A percentile compares a stretch with the other conserved stretches of the same genome.
Evolutionary conservation across 257 asterid species (phyloP).

Genomic region (Rehmannia glutinosa): DNA sequence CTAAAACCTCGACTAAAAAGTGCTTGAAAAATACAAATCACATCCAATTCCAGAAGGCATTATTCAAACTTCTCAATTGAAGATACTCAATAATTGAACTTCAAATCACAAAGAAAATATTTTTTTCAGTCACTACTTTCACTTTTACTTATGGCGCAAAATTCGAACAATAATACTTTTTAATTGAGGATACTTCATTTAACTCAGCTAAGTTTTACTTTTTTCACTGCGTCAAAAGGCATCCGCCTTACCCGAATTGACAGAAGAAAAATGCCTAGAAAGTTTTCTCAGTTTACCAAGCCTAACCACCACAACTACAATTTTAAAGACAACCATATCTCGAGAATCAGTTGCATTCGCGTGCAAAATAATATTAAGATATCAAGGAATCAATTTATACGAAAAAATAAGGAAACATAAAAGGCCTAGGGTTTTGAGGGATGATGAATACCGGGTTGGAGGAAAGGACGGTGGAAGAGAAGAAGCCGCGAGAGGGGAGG

Average conservation of each 20-base stretch:
- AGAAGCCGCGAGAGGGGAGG: slow-evolving; percentile 73
- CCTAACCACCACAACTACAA: neutral
- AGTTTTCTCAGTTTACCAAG: neutral
- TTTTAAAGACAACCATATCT: neutral
- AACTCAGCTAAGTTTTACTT: neutral
- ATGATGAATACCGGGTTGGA: slow-evolving; percentile 44
- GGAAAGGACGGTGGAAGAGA: slow-evolving; percentile 52
- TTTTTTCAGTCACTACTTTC: neutral
- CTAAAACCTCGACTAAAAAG: neutral
- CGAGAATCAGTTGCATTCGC: neutral
- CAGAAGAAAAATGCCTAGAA: neutral
- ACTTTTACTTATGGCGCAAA: neutral
- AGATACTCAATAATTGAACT: neutral
- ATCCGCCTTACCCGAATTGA: neutral
- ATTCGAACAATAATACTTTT: neutral
- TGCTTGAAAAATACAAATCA: neutral
- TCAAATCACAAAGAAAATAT: neutral
- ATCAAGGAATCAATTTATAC: neutral
- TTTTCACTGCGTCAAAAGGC: neutral
- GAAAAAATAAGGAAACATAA: neutral
- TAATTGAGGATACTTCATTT: neutral
- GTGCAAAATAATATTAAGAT: neutral
- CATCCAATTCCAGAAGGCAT: neutral
- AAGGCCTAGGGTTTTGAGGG: slow-evolving; percentile 13
- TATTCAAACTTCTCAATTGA: neutral